Base-by-base conservation (phyloP, 192 early-diverging fungal species). In the Entomortierella beljakovae region DNA sequence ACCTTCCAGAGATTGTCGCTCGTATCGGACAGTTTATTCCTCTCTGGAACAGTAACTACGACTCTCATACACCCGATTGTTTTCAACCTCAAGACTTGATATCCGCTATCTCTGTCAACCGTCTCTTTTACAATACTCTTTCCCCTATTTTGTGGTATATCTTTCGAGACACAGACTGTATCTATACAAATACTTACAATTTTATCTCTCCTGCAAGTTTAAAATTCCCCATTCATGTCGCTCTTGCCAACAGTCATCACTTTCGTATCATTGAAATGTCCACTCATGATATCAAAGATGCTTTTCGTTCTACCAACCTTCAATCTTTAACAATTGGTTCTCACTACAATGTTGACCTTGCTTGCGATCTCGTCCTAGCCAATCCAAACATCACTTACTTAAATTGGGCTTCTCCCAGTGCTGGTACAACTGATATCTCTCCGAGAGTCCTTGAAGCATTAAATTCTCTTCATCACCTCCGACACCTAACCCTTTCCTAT, bases 11-110 rank as follows among this genome's bases (percentile, higher is more conserved):
- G 53, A 57, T 71, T 40, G 23, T 71, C 1, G 26, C 32, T 31
- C 50, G 52, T 15, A 31, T 63, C 4, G 69, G 69, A 11, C 38
- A 57, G 25, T 71, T 71, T 46, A 61, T 71, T 32, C 69, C 69
- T 1, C 61, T 71, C 34, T 71, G 69, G 69, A 26, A 32, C 28
- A 8, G 13, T 1, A 31, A 48, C 0, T 7, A 2, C 11, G 5
- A 13, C 28, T 2, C 5, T 10, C 10, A 23, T 7, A 7, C 22
- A 6, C 57, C 9, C 20, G 37, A n/a, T 22, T 25, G 22, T 25
- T 64, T 64, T 51, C 4, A 29, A 10, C 62, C 62, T 20, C 50
- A 48, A 34, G 33, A 53, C 51, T 37, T 64, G 1, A 20, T 64
- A 6, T 18, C 62, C 1, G 50, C 62, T 2, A 25, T 26, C 3